These are phyloP conservation scores for Cytauxzoon felis DNA, from an alignment of 169 alveolate genomes.

Conservation along the genomic window DNA sequence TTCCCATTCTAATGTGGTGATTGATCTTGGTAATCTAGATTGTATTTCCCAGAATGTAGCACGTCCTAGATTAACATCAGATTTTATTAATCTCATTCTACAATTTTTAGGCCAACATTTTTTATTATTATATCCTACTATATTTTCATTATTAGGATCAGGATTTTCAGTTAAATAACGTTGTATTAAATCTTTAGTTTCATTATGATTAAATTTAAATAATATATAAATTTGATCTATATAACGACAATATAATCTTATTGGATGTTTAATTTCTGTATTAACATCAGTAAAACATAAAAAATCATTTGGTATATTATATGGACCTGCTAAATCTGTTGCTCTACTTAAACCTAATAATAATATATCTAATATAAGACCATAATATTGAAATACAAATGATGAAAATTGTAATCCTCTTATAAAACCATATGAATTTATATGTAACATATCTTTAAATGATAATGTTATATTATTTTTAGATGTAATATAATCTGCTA, in stretches of 20 bases:
- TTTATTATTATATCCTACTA: conserved; percentile 98
- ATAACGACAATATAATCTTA: conserved; percentile 94
- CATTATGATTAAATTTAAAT: conserved; percentile 91
- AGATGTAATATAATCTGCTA: conserved; percentile 99
- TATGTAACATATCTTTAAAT: conserved; percentile 99
- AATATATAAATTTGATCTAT: conserved; percentile 93
- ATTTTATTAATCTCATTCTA: conserved; percentile 98
- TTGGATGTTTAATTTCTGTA: conserved; percentile 96
- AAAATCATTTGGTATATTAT: conserved; percentile 85
- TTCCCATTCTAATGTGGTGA: conserved; percentile 95
- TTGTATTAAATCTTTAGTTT: conserved; percentile 94
- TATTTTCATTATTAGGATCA: conserved; percentile 99
- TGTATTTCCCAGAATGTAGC: conserved; percentile 99
- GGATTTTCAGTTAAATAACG: conserved; percentile 99
- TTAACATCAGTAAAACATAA: conserved; percentile 89
- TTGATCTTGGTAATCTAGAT: conserved; percentile 97
- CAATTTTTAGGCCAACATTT: conserved; percentile 99
- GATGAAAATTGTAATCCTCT: conserved; percentile 97
- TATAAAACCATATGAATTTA: conserved; percentile 96
- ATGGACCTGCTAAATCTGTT: conserved; percentile 98
- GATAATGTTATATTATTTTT: conserved; percentile 95
- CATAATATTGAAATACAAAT: conserved; percentile 94
- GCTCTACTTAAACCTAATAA: conserved; percentile 98
- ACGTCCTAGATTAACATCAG: conserved; percentile 97
- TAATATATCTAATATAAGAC: conserved; percentile 88